Percentiles rank a stretch among this genome's conserved stretches.
phyloP scores from a whole-genome alignment of 1,284 basidiomycete species.

The Tilletiaria anomala region DNA sequence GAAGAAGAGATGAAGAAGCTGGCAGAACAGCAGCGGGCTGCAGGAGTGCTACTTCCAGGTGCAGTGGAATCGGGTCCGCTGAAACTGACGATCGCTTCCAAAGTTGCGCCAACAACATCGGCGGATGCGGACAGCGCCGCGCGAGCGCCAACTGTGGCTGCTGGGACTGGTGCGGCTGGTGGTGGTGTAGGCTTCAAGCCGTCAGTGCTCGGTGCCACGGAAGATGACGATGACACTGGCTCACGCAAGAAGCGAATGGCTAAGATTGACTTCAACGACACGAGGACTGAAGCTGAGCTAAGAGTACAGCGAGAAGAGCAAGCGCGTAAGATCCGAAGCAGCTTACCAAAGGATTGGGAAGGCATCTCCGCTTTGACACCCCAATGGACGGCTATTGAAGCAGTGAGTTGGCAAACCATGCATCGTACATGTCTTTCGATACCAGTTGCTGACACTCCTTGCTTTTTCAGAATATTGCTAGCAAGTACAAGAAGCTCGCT shows the following conservation, averaged over 20 bases:
- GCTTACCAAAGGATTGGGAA: too few relatives aligned
- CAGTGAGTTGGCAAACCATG: too few relatives aligned
- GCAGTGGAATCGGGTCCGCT: slow-evolving; percentile 18
- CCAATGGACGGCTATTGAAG: too few relatives aligned
- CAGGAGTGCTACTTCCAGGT: slow-evolving; percentile 21
- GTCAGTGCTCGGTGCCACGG: slow-evolving; percentile 1
- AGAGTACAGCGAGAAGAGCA: too few relatives aligned
- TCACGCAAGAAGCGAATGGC: slow-evolving; percentile 9
- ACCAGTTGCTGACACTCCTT: too few relatives aligned
- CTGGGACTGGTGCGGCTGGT: not conserved
- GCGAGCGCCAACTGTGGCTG: not conserved
- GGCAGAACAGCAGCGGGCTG: slow-evolving; percentile 18
- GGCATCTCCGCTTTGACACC: too few relatives aligned
- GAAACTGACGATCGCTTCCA: slow-evolving; percentile 20
- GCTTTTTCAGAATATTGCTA: too few relatives aligned
- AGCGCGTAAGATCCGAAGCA: too few relatives aligned
- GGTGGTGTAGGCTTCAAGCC: not conserved
- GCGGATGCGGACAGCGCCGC: not conserved
- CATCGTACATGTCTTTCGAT: too few relatives aligned
- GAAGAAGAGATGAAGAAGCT: slow-evolving; percentile 27
- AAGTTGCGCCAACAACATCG: not conserved
- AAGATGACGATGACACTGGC: slow-evolving; percentile 18
- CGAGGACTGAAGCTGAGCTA: slow-evolving; percentile 5
- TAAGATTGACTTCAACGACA: slow-evolving; percentile 16
- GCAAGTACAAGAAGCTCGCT: not conserved